Evolutionary conservation across 2,329 filamentous ascomycete species (phyloP).

Genomic region (Trichoderma harzianum): DNA sequence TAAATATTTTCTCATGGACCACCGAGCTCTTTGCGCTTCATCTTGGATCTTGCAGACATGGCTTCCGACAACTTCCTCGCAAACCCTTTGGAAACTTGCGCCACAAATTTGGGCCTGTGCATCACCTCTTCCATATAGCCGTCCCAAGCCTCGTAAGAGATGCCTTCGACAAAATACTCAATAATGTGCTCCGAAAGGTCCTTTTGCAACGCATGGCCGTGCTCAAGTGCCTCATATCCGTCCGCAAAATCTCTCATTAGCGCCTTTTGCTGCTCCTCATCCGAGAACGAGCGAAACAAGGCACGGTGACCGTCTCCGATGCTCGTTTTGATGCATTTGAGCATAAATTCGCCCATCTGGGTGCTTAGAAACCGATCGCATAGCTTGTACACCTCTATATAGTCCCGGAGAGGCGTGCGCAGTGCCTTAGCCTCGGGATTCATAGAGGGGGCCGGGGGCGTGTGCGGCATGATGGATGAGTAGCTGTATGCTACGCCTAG

Average conservation of each 20-base stretch:
- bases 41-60: conserved; percentile 23
- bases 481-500: conserved; percentile 35
- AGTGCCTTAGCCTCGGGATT: conserved; percentile 27
- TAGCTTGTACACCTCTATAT: conserved; percentile 36
- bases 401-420: conserved; percentile 32
- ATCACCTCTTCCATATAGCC: conserved; percentile 25
- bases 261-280: conserved; percentile 28
- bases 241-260: conserved; percentile 36
- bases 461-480: conserved; percentile 33
- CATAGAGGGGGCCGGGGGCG: conserved; percentile 23
- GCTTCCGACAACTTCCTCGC: conserved; percentile 29
- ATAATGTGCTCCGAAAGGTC: conserved; percentile 27
- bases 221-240: conserved; percentile 32
- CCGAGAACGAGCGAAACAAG: conserved; percentile 28
- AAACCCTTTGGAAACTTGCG: conserved; percentile 31
- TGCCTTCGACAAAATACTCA: conserved; percentile 34
- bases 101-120: conserved; percentile 31
- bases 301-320: conserved; percentile 34
- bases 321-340: conserved; percentile 29
- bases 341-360: conserved; percentile 30
- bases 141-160: conserved; percentile 30
- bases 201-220: conserved; percentile 24
- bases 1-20: conserved; percentile 19
- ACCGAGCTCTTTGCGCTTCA: conserved; percentile 31
- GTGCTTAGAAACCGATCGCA: conserved; percentile 36